Evolutionary conservation across 495 filamentous ascomycete species (phyloP).

Genomic region (Aspergillus hancockii): DNA sequence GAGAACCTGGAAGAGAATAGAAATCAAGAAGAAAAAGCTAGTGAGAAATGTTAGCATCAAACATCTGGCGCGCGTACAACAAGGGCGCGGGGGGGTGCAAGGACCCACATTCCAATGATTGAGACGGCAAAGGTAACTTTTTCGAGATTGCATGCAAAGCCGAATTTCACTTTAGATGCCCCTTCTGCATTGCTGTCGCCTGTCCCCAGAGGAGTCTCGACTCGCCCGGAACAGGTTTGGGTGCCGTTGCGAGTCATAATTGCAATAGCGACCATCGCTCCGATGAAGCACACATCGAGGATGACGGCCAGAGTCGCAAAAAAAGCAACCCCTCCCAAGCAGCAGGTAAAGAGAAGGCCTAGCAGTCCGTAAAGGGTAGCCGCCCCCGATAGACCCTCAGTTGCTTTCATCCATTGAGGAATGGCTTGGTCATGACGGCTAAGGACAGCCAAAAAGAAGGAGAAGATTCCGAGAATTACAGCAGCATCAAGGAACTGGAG

Average conservation of each 20-base stretch:
- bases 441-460: conserved; percentile 57
- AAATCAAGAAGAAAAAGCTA: conserved; percentile 69
- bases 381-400: conserved; percentile 77
- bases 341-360: conserved; percentile 73
- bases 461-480: conserved; percentile 78
- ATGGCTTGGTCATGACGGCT: conserved; percentile 59
- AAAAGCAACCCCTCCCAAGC: conserved; percentile 72
- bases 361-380: conserved; percentile 71
- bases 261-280: conserved; percentile 76
- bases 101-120: conserved; percentile 73
- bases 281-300: conserved; percentile 78
- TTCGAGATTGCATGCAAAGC: conserved; percentile 67
- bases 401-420: conserved; percentile 66
- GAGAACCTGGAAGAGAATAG: conserved; percentile 61
- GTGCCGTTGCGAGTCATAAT: conserved; percentile 69
- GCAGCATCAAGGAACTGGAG: conserved; percentile 72
- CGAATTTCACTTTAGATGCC: conserved; percentile 38
- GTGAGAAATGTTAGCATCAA: conserved; percentile 6
- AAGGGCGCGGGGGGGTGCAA: not conserved
- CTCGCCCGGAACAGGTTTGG: conserved; percentile 58
- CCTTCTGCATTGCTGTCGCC: conserved; percentile 52
- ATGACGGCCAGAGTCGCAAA: conserved; percentile 73
- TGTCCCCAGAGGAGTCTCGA: conserved; percentile 67
- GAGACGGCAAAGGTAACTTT: conserved; percentile 75
- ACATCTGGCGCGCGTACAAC: too few species aligned